Evolutionary conservation across 2,329 filamentous ascomycete species (phyloP).

Genomic region (Ophiostoma tasmaniense): DNA sequence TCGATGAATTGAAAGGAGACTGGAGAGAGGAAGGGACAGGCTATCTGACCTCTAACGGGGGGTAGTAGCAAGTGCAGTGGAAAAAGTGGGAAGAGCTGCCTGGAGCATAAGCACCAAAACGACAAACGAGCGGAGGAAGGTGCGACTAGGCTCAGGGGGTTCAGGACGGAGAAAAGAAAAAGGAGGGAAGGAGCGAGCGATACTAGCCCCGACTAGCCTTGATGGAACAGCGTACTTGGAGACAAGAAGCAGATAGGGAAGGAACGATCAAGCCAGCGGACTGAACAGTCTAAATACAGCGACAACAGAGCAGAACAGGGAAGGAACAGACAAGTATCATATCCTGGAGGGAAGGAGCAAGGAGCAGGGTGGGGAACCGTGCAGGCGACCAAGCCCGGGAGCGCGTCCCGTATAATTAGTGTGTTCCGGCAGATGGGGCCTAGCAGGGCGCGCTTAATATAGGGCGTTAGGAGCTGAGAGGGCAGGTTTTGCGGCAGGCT

Average conservation of each 20-base stretch:
- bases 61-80: neutral
- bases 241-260: neutral
- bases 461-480: neutral
- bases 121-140: slow-evolving; percentile 9
- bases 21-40: neutral
- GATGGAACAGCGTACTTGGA: neutral
- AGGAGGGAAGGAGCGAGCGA: neutral
- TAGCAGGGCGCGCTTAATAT: slow-evolving; percentile 1
- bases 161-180: neutral
- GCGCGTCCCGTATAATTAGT: slow-evolving; percentile 1
- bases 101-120: neutral
- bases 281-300: neutral
- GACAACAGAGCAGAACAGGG: neutral
- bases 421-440: slow-evolving; percentile 1
- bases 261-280: neutral
- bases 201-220: neutral
- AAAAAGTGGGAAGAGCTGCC: slow-evolving; percentile 3
- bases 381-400: slow-evolving; percentile 1
- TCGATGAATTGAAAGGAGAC: slow-evolving; percentile 8
- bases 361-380: neutral
- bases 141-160: neutral
- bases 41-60: neutral
- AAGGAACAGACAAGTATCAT: neutral
- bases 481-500: neutral
- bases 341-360: neutral